Percentiles rank a stretch among this genome's conserved stretches.
Conservation (phyloP, 169 alveolate genomes). For the Cryptosporidium baileyi region DNA sequence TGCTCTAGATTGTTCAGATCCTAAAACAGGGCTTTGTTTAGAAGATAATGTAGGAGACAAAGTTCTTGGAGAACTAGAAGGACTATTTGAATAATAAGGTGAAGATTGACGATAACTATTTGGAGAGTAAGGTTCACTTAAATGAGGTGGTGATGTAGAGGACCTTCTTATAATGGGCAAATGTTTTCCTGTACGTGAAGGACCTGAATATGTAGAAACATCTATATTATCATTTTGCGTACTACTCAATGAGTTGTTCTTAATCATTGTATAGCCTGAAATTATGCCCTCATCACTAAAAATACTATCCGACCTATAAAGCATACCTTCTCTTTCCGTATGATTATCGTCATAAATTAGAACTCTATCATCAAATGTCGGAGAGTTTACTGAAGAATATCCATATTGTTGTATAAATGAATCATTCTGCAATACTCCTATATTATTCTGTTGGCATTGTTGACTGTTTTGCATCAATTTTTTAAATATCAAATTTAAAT, state of each 20-base stretch:
- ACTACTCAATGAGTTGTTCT: background rate
- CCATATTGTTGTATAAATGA: constrained; percentile 48
- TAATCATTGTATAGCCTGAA: constrained; percentile 45
- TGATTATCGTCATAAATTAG: background rate
- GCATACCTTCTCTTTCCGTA: background rate
- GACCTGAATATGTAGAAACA: background rate
- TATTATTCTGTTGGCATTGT: constrained; percentile 13
- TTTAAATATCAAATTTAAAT: too few species aligned
- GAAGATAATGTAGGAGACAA: constrained; percentile 18
- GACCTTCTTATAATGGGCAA: constrained; percentile 15
- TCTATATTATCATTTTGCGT: background rate
- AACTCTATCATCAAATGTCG: constrained; percentile 12
- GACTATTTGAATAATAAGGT: constrained; percentile 31
- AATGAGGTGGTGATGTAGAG: constrained; percentile 21
- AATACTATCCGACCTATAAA: constrained; percentile 52
- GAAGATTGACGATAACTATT: constrained; percentile 41
- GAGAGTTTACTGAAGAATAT: background rate
- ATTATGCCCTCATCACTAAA: constrained; percentile 10
- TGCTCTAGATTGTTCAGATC: constrained; percentile 50
- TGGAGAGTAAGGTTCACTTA: constrained; percentile 29
- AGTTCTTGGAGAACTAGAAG: constrained; percentile 45
- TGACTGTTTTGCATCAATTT: background rate
- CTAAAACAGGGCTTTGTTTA: constrained; percentile 30
- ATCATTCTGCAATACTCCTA: background rate
- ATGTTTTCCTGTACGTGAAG: background rate